Base-by-base conservation (phyloP, 805 yeast genomes). In the Yamadazyma olivae region DNA sequence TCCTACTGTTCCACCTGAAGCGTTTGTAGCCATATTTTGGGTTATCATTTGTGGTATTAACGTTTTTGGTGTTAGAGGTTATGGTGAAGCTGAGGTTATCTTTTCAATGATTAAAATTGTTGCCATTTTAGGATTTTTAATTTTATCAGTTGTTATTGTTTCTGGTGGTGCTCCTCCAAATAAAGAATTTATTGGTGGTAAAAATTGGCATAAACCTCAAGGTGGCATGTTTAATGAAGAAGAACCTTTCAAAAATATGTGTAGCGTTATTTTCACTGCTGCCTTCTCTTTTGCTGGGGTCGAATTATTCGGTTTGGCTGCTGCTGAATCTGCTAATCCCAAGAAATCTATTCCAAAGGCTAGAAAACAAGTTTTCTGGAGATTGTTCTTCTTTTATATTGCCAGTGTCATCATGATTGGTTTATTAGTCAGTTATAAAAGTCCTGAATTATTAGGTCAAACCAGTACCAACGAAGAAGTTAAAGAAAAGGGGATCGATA, bases 221-320 rank as follows among this genome's bases (percentile, higher is more conserved):
- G 57, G 58, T n/a, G 84, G 85, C 50, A 64, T 75, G 14, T 73
- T 74, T 44, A 53, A 60, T 45, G 39, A 42, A 23, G 48, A 46
- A 1, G 46, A 48, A 41, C 70, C 71, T 21, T 79, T 79, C 59
- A 80, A 80, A 52, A 83, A 82, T 59, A 71, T 79, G 39, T 79
- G 84, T 61, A 48, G 58, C 22, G 71, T 77, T 12, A 79, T 77
- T 19, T 72, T 80, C 43, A 78, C 77, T 23, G 76, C 82, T 24
- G 79, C 81, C 46, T 70, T 80, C 62, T 74, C 84, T 0, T 78
- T 77, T 45, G 79, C 81, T 41, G 85, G 87, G 51, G 75, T 81
- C 20, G 87, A 81, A 57, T 61, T 80, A 42, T 70, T 72, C 51
- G 85, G 81, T 43, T 65, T 81, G 40, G 79, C 82, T 32, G 81